Conservation (phyloP, 768 basidiomycete species). For the Phylloporus sp. region DNA sequence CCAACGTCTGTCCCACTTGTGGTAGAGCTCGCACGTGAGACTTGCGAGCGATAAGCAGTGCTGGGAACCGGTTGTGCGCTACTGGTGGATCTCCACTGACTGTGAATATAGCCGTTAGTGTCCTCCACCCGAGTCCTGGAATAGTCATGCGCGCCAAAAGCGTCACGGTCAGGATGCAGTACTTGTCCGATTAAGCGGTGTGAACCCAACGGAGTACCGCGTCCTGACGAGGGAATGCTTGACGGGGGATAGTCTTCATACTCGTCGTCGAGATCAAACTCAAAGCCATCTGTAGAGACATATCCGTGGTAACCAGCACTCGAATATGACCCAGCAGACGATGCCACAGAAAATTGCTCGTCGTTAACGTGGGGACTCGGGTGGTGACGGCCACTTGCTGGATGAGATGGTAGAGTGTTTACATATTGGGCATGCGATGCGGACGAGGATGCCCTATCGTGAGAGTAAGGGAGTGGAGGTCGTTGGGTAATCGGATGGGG, state of each 20-base stretch:
- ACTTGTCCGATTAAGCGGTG: constrained; percentile 57
- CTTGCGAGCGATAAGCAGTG: constrained; percentile 37
- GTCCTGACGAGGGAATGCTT: constrained; percentile 50
- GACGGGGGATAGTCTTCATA: constrained; percentile 70
- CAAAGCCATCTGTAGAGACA: constrained; percentile 65
- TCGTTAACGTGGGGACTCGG: constrained; percentile 39
- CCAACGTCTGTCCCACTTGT: constrained; percentile 40
- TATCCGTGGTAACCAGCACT: constrained; percentile 31
- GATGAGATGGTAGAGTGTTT: constrained; percentile 31
- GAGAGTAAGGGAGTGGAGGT: constrained; percentile 32
- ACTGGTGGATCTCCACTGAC: constrained; percentile 58
- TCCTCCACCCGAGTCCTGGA: constrained; percentile 71
- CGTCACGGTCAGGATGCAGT: constrained; percentile 57
- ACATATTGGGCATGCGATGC: constrained; percentile 30
- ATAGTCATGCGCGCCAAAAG: constrained; percentile 44
- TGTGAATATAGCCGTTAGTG: constrained; percentile 55
- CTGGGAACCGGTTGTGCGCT: constrained; percentile 36
- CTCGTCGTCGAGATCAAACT: constrained; percentile 70
- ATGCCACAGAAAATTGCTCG: constrained; percentile 32
- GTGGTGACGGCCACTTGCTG: constrained; percentile 33
- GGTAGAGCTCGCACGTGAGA: constrained; percentile 46
- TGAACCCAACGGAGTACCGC: constrained; percentile 67
- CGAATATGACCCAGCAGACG: constrained; percentile 31
- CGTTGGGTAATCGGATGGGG: constrained; percentile 36
- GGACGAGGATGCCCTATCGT: constrained; percentile 36